Conservation (phyloP, 305 asterid genomes). For the Andrographis paniculata region DNA sequence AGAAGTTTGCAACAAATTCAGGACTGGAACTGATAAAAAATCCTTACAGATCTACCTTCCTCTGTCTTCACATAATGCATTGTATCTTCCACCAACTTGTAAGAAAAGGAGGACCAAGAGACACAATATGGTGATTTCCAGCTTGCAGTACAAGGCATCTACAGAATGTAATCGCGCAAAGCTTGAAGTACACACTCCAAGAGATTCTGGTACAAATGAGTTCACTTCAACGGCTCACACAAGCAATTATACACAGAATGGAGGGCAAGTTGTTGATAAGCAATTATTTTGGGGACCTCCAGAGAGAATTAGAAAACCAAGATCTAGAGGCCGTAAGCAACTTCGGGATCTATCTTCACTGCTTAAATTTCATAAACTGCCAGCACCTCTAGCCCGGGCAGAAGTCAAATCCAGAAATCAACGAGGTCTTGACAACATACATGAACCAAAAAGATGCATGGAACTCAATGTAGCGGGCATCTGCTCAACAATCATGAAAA, state of each 20-base stretch:
- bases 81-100: slow-evolving; percentile 49
- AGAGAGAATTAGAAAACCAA: slow-evolving; percentile 38
- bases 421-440: slow-evolving; percentile 22
- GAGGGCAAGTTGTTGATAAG: slow-evolving; percentile 22
- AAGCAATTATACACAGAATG: slow-evolving; percentile 24
- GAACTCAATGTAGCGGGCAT: slow-evolving; percentile 46
- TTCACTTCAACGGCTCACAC: slow-evolving; percentile 24
- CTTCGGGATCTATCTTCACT: slow-evolving; percentile 37
- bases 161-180: slow-evolving; percentile 17
- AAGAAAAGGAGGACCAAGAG: slow-evolving; percentile 68
- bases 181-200: slow-evolving; percentile 7
- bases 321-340: slow-evolving; percentile 48
- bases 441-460: slow-evolving; percentile 43
- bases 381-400: slow-evolving; percentile 28
- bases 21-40: slow-evolving; percentile 32
- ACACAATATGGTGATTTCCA: slow-evolving; percentile 29
- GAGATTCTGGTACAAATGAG: slow-evolving; percentile 19
- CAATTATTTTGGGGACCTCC: slow-evolving; percentile 42
- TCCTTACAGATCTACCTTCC: slow-evolving; percentile 43
- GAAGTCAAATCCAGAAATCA: slow-evolving; percentile 25
- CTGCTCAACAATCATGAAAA: slow-evolving; percentile 32
- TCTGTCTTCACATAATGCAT: slow-evolving; percentile 24
- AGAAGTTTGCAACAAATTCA: slow-evolving; percentile 34
- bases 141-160: slow-evolving; percentile 21
- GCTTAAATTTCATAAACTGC: slow-evolving; percentile 29